phyloP scores from a whole-genome alignment of 306 rosid species.

The Cucurbita argyrosperma region DNA sequence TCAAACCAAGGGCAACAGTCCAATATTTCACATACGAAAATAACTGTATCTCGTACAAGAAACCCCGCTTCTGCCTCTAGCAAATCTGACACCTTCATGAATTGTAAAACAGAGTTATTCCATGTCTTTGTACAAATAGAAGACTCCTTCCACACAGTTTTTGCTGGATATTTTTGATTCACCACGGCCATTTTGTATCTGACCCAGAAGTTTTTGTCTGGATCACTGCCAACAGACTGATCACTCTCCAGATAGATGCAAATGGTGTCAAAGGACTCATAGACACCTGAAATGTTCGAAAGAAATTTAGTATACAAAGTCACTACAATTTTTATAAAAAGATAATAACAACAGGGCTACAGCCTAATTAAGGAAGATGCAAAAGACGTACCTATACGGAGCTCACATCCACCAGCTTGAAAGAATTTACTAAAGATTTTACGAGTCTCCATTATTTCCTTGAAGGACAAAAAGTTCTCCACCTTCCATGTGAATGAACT shows the following conservation, averaged over 20 bases:
- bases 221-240: conserved; percentile 88
- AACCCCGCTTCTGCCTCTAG: conserved; percentile 94
- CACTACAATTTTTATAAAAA: conserved; percentile 6
- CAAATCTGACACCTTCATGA: conserved; percentile 98
- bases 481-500: conserved; percentile 98
- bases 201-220: conserved; percentile 98
- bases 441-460: conserved; percentile 98
- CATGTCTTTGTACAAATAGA: conserved; percentile 97
- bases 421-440: conserved; percentile 98
- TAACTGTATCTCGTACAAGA: conserved; percentile 86
- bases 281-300: conserved; percentile 50
- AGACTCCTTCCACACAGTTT: conserved; percentile 98
- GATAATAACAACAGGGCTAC: conserved; percentile 13
- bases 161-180: conserved; percentile 81
- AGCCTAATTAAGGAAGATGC: conserved; percentile 6
- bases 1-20: conserved; percentile 99
- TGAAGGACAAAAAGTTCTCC: conserved; percentile 89
- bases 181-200: conserved; percentile 94
- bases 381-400: conserved; percentile 79
- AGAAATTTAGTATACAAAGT: background rate
- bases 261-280: conserved; percentile 95
- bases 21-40: conserved; percentile 94
- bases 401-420: conserved; percentile 99
- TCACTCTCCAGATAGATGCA: conserved; percentile 98
- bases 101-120: conserved; percentile 99